phyloP scores from a whole-genome alignment of 2,329 filamentous ascomycete species.

The Hypoxylon sp. region DNA sequence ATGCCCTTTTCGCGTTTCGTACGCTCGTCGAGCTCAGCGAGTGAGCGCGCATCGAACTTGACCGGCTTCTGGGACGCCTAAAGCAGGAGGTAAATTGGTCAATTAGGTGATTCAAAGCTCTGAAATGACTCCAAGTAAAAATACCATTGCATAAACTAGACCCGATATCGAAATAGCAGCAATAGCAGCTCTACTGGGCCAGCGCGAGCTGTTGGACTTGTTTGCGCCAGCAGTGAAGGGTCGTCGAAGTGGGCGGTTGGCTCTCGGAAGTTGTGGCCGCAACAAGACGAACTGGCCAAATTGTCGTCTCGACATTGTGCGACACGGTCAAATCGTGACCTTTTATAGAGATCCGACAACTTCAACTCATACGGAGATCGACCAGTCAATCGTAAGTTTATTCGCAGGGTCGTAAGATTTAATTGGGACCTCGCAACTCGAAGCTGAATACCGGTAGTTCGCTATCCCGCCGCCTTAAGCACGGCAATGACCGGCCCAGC shows the following conservation, averaged over 20 bases:
- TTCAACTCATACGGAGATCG: constrained; percentile 3
- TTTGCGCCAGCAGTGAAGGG: constrained; percentile 42
- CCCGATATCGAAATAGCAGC: constrained; percentile 44
- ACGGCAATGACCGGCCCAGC: constrained; percentile 21
- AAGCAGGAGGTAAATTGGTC: constrained; percentile 26
- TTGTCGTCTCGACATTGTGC: constrained; percentile 47
- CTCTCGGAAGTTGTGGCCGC: constrained; percentile 42
- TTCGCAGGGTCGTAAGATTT: constrained; percentile 39
- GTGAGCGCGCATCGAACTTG: constrained; percentile 73
- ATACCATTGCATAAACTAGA: constrained; percentile 47
- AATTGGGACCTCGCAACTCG: constrained; percentile 39
- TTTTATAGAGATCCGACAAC: constrained; percentile 27
- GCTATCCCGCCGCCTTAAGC: constrained; percentile 12
- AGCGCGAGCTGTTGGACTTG: constrained; percentile 35
- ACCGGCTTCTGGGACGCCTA: constrained; percentile 60
- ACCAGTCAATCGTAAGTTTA: constrained; percentile 37
- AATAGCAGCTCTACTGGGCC: constrained; percentile 37
- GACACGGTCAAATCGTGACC: neutral
- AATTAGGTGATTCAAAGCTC: constrained; percentile 35
- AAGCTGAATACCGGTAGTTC: constrained; percentile 32
- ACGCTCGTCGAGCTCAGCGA: constrained; percentile 87
- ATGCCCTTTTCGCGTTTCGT: constrained; percentile 84
- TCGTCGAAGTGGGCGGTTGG: constrained; percentile 40
- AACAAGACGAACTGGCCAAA: constrained; percentile 43
- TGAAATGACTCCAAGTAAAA: neutral